Conservation (phyloP, 805 yeast species). For the Ogataea wickerhamii region DNA sequence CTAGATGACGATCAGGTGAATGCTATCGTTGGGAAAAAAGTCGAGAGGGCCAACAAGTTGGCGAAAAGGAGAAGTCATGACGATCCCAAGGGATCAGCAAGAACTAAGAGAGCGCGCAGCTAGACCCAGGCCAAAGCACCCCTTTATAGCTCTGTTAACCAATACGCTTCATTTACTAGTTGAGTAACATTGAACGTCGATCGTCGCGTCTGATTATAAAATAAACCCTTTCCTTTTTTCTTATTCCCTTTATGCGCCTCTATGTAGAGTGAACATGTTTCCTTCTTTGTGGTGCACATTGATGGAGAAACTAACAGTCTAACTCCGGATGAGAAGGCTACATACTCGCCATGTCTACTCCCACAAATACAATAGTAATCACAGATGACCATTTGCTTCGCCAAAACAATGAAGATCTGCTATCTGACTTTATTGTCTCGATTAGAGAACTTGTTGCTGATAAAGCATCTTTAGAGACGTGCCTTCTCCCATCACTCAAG, state of each 20-base stretch:
- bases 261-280: neutral
- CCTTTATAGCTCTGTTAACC: too few relatives aligned
- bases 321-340: too few relatives aligned
- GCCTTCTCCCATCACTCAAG: conserved; percentile 25
- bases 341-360: conserved; percentile 4
- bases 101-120: conserved; percentile 6
- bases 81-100: conserved; percentile 8
- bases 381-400: conserved; percentile 24
- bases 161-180: too few relatives aligned
- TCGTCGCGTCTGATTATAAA: conserved; percentile 1
- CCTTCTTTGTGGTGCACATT: neutral
- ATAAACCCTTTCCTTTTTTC: too few relatives aligned
- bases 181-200: too few relatives aligned
- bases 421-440: conserved; percentile 16
- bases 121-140: too few relatives aligned
- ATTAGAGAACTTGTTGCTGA: conserved; percentile 15
- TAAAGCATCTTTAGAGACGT: conserved; percentile 16
- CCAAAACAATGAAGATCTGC: conserved; percentile 15
- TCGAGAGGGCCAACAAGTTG: conserved; percentile 34
- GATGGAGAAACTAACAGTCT: too few relatives aligned
- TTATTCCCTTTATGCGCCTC: neutral
- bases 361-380: conserved; percentile 30
- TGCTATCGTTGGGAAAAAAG: conserved; percentile 57
- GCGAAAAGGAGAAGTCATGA: conserved; percentile 4
- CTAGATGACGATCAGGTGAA: conserved; percentile 68